Conservation (phyloP, 2,329 filamentous ascomycete species). For the Pyrenophora graminea region DNA sequence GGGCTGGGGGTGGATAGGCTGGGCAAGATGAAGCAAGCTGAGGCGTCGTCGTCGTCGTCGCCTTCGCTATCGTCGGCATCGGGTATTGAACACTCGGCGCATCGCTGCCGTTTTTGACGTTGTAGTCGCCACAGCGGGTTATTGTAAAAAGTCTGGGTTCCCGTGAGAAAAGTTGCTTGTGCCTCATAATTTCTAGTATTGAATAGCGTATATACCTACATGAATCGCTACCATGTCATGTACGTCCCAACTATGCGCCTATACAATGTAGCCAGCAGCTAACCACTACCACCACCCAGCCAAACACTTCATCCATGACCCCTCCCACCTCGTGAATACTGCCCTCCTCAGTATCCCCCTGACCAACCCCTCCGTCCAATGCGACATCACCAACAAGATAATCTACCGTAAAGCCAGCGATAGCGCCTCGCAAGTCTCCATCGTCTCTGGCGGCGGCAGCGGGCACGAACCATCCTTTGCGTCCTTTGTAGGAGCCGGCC, state of each 20-base stretch:
- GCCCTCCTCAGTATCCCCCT: slow-evolving; percentile 78
- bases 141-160: not conserved
- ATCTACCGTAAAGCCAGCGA: slow-evolving; percentile 32
- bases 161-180: not conserved
- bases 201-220: not conserved
- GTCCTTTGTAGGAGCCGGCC: slow-evolving; percentile 79
- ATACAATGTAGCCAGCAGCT: too few relatives aligned
- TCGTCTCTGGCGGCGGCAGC: slow-evolving; percentile 86
- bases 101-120: too few relatives aligned
- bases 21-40: too few relatives aligned
- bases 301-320: slow-evolving; percentile 91
- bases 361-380: slow-evolving; percentile 80
- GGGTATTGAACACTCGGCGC: too few relatives aligned
- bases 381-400: slow-evolving; percentile 81
- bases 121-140: too few relatives aligned
- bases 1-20: too few relatives aligned
- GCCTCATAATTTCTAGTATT: not conserved
- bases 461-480: slow-evolving; percentile 90
- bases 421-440: slow-evolving; percentile 65
- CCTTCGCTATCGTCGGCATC: not conserved
- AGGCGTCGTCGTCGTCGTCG: not conserved
- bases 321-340: slow-evolving; percentile 74
- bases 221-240: slow-evolving; percentile 6
- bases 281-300: slow-evolving; percentile 26
- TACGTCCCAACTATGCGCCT: not conserved